Evolutionary conservation across 495 filamentous ascomycete genomes (phyloP).

Genomic region (Rhypophila decipiens): DNA sequence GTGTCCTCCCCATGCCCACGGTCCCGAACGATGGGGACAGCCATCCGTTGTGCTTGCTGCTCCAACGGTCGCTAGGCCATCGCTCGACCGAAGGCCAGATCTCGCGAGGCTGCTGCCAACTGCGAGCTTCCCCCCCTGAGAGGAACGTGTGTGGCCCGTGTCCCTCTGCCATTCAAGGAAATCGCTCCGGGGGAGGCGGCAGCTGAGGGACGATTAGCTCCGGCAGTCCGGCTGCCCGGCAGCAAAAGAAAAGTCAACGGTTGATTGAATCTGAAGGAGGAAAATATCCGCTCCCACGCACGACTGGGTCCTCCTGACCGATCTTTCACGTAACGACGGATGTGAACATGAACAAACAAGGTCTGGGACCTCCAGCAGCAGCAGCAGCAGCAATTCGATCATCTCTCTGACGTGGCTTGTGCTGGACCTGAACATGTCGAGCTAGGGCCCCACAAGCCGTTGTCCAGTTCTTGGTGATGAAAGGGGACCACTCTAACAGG

Average conservation of each 20-base stretch:
- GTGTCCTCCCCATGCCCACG: slow-evolving; percentile 1
- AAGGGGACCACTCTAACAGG: background rate
- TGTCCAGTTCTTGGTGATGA: background rate
- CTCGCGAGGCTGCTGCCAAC: background rate
- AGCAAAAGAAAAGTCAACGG: no score
- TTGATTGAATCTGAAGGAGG: no score
- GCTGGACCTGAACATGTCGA: background rate
- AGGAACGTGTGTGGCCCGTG: background rate
- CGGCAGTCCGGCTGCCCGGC: background rate
- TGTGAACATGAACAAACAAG: background rate
- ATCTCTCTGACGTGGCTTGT: background rate
- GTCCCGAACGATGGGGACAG: no score
- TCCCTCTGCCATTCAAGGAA: slow-evolving; percentile 7
- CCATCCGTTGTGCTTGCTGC: background rate
- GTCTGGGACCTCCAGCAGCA: no score
- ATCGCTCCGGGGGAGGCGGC: background rate
- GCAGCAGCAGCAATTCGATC: no score
- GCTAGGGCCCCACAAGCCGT: background rate
- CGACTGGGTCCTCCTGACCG: no score
- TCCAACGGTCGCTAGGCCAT: background rate
- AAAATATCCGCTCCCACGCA: no score
- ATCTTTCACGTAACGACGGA: no score
- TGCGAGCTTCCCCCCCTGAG: background rate
- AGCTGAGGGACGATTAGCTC: slow-evolving; percentile 8
- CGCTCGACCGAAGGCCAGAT: background rate